A percentile compares a stretch with the other conserved stretches of the same genome.
These are phyloP conservation scores for Ceratocystis eucalypticola DNA, from an alignment of 2,329 filamentous ascomycete species.

Conservation along the genomic window DNA sequence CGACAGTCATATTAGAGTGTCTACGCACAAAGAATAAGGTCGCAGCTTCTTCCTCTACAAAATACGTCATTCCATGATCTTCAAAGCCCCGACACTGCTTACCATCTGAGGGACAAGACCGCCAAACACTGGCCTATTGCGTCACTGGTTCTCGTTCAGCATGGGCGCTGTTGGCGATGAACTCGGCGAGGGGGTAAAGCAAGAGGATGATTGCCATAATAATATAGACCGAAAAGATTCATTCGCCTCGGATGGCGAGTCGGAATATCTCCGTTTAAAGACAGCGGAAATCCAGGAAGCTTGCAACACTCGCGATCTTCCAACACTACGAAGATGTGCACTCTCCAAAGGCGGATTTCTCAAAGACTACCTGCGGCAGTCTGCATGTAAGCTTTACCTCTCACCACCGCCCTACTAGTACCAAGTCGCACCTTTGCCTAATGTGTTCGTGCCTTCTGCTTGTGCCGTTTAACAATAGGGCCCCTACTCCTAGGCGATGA, in stretches of 20 bases:
- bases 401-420: neutral
- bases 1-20: neutral
- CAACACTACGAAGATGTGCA: conserved; percentile 43
- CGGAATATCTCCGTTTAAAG: conserved; percentile 25
- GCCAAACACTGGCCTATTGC: neutral
- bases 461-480: conserved; percentile 35
- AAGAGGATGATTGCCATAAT: neutral
- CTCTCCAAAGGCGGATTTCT: conserved; percentile 53
- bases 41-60: neutral
- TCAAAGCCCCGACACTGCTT: neutral
- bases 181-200: neutral
- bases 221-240: neutral
- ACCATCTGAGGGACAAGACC: neutral
- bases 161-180: neutral
- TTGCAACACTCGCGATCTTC: conserved; percentile 44
- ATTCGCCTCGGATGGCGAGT: neutral
- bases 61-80: neutral
- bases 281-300: conserved; percentile 42
- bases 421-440: conserved; percentile 1
- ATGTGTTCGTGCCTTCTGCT: neutral
- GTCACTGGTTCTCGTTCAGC: neutral
- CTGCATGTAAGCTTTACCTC: conserved; percentile 54
- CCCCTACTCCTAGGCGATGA: conserved; percentile 41
- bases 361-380: conserved; percentile 51
- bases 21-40: neutral